Evolutionary conservation across 768 basidiomycete species (phyloP).

Genomic region (Serendipita sp.): DNA sequence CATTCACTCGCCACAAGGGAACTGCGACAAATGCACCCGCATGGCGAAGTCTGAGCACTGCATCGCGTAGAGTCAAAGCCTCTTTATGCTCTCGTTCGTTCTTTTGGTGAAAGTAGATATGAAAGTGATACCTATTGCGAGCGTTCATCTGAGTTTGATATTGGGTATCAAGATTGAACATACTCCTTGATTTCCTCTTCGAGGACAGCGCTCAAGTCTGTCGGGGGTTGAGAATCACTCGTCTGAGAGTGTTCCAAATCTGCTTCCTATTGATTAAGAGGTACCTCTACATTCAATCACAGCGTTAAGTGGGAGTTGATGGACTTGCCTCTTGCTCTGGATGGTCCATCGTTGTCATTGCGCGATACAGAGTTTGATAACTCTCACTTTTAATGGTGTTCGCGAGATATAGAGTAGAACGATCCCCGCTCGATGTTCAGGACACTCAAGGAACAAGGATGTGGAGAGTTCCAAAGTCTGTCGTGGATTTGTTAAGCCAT

Average conservation of each 20-base stretch:
- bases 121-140: constrained; percentile 6
- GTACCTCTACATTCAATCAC: too few relatives aligned
- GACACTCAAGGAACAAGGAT: too few relatives aligned
- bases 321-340: not conserved
- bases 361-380: not conserved
- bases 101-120: constrained; percentile 65
- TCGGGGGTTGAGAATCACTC: constrained; percentile 19
- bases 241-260: not conserved
- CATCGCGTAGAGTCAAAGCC: constrained; percentile 52
- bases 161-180: not conserved
- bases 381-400: too few relatives aligned
- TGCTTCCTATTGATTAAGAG: not conserved
- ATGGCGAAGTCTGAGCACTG: constrained; percentile 49
- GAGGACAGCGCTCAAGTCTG: constrained; percentile 41
- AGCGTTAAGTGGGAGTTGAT: too few relatives aligned
- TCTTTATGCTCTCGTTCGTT: constrained; percentile 46
- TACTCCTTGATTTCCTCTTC: constrained; percentile 46
- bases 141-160: not conserved
- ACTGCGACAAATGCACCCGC: constrained; percentile 72
- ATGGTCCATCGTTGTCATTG: not conserved
- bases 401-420: too few relatives aligned
- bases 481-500: too few relatives aligned
- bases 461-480: too few relatives aligned
- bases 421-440: too few relatives aligned
- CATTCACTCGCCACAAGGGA: constrained; percentile 56